These are phyloP conservation scores for Gossypium turneri DNA, from an alignment of 345 rosid species.

Conservation along the genomic window DNA sequence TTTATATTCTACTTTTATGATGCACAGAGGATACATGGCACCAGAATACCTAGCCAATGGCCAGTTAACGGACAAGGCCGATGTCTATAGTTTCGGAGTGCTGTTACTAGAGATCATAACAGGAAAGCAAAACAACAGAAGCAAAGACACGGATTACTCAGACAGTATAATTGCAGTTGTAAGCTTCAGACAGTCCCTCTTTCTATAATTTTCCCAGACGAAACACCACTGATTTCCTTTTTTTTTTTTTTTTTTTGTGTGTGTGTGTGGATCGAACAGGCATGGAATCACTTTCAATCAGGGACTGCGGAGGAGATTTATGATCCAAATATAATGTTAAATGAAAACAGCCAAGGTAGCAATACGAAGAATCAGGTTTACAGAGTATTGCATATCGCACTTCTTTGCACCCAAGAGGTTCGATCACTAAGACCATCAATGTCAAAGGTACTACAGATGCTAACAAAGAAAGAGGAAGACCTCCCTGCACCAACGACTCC, in stretches of 20 bases:
- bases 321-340: slow-evolving; percentile 58
- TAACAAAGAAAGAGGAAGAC: slow-evolving; percentile 56
- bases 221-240: slow-evolving; percentile 12
- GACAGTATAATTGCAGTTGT: slow-evolving; percentile 75
- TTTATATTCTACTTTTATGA: slow-evolving; percentile 5
- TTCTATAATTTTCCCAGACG: background rate
- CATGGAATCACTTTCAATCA: slow-evolving; percentile 50
- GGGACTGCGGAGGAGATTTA: slow-evolving; percentile 61
- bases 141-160: slow-evolving; percentile 64
- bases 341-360: slow-evolving; percentile 33
- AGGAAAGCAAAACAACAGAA: slow-evolving; percentile 70
- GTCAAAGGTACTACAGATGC: slow-evolving; percentile 71
- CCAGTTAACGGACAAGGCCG: slow-evolving; percentile 91
- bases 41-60: slow-evolving; percentile 93
- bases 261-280: background rate
- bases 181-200: slow-evolving; percentile 26
- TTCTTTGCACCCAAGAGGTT: slow-evolving; percentile 74
- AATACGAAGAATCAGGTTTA: slow-evolving; percentile 44
- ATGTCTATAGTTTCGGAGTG: slow-evolving; percentile 90
- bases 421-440: slow-evolving; percentile 73
- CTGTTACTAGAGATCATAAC: slow-evolving; percentile 77
- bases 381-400: slow-evolving; percentile 69
- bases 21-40: slow-evolving; percentile 90
- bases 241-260: background rate
- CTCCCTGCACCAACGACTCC: slow-evolving; percentile 74